Conservation (phyloP, 1,284 basidiomycete species). For the Ceratobasidium sp. region DNA sequence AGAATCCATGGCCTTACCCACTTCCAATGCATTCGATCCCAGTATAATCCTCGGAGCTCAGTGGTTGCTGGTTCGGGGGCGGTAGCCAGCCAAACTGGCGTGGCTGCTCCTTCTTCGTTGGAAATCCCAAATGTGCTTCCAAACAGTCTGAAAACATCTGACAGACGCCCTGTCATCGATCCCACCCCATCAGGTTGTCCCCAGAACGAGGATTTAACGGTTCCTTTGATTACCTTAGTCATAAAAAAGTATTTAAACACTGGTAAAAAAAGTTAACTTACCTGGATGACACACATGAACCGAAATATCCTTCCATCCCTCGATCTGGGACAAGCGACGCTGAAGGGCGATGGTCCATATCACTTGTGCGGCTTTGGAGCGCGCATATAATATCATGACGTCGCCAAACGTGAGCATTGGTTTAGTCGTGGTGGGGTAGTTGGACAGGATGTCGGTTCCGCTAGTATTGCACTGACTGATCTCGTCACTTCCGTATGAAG, state of each 20-base stretch:
- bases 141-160: background rate
- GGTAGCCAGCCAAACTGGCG: constrained; percentile 29
- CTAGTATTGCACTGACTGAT: background rate
- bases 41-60: constrained; percentile 20
- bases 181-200: background rate
- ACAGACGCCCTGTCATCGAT: background rate
- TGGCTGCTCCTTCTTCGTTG: constrained; percentile 12
- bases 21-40: constrained; percentile 27
- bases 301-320: constrained; percentile 25
- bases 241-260: background rate
- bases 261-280: background rate
- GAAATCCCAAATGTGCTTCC: background rate
- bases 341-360: constrained; percentile 32
- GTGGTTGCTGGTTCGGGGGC: background rate
- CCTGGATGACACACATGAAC: constrained; percentile 37
- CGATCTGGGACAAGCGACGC: background rate
- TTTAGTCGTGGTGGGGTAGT: background rate
- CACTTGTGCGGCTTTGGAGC: constrained; percentile 27
- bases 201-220: constrained; percentile 7
- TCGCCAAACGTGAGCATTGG: constrained; percentile 2
- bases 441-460: constrained; percentile 7
- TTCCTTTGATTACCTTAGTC: no score
- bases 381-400: constrained; percentile 17
- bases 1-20: constrained; percentile 30
- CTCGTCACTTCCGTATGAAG: background rate